A percentile compares a stretch with the other conserved stretches of the same genome.
These are phyloP conservation scores for Kernera saxatilis DNA, from an alignment of 345 rosid genomes.

Conservation along the genomic window DNA sequence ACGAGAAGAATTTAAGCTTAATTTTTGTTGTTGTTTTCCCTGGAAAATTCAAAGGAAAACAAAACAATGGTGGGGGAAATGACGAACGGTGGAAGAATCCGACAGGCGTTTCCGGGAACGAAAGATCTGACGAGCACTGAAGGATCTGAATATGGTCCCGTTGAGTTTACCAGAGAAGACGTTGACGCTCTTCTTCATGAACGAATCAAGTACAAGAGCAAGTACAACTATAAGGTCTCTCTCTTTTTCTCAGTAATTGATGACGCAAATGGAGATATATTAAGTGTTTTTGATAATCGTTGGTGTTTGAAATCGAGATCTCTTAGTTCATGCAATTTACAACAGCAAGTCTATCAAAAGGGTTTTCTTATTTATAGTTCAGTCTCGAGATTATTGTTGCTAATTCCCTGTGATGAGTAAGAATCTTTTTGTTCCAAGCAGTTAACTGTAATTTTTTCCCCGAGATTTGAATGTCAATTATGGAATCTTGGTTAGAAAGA, in stretches of 20 bases:
- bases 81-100: slow-evolving; percentile 38
- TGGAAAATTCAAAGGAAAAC: neutral
- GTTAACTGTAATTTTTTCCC: neutral
- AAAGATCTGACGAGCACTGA: slow-evolving; percentile 58
- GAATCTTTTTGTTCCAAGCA: neutral
- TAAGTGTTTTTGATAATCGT: neutral
- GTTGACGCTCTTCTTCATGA: slow-evolving; percentile 58
- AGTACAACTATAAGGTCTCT: slow-evolving; percentile 77
- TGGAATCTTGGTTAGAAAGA: neutral
- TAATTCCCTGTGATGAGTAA: neutral
- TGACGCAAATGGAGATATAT: neutral
- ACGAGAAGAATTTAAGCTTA: neutral
- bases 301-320: slow-evolving; percentile 3
- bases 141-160: slow-evolving; percentile 54
- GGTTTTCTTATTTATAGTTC: neutral
- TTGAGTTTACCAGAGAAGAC: slow-evolving; percentile 62
- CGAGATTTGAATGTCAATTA: neutral
- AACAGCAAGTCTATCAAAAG: neutral
- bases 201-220: slow-evolving; percentile 56
- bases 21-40: neutral
- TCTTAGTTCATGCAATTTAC: slow-evolving; percentile 13
- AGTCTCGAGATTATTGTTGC: neutral
- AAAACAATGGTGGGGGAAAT: slow-evolving; percentile 46
- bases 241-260: neutral
- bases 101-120: slow-evolving; percentile 44